Evolutionary conservation across 2,329 filamentous ascomycete species (phyloP).

Genomic region (Microdochium bolleyi): DNA sequence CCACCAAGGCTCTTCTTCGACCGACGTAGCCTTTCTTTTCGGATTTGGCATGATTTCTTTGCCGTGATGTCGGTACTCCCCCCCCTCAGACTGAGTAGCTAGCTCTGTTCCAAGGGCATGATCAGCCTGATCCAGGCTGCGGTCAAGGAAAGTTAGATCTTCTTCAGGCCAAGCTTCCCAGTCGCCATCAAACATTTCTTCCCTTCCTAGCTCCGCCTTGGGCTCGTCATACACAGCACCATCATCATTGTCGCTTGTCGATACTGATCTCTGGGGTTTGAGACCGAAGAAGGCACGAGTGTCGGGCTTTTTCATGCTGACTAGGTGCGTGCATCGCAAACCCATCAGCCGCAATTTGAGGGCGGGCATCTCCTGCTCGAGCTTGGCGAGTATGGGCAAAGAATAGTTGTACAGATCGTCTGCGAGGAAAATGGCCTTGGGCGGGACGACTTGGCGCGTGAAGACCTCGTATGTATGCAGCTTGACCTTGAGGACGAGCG

Average conservation of each 20-base stretch:
- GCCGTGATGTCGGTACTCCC: conserved; percentile 29
- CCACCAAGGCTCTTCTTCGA: conserved; percentile 53
- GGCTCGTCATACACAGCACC: conserved; percentile 25
- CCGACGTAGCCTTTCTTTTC: conserved; percentile 18
- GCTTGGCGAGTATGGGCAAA: conserved; percentile 73
- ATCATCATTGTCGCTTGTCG: conserved; percentile 7
- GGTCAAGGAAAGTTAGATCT: conserved; percentile 32
- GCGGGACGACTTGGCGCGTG: conserved; percentile 70
- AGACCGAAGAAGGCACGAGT: conserved; percentile 74
- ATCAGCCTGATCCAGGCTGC: neutral
- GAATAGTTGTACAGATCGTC: conserved; percentile 79
- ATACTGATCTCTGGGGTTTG: conserved; percentile 23
- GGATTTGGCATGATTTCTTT: conserved; percentile 44
- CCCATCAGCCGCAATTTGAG: conserved; percentile 84
- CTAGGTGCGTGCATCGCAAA: conserved; percentile 76
- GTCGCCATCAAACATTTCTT: conserved; percentile 23
- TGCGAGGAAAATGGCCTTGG: conserved; percentile 62
- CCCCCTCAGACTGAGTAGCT: conserved; percentile 20
- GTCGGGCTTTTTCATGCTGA: conserved; percentile 76
- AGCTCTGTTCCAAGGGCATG: neutral
- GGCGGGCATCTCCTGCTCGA: conserved; percentile 74
- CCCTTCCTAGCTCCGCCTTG: conserved; percentile 10
- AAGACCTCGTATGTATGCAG: conserved; percentile 89
- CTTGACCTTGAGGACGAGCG: conserved; percentile 86
- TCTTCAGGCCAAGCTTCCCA: conserved; percentile 66